Base-by-base conservation (phyloP, 306 rosid genomes). In the Aeschynomene evenia region DNA sequence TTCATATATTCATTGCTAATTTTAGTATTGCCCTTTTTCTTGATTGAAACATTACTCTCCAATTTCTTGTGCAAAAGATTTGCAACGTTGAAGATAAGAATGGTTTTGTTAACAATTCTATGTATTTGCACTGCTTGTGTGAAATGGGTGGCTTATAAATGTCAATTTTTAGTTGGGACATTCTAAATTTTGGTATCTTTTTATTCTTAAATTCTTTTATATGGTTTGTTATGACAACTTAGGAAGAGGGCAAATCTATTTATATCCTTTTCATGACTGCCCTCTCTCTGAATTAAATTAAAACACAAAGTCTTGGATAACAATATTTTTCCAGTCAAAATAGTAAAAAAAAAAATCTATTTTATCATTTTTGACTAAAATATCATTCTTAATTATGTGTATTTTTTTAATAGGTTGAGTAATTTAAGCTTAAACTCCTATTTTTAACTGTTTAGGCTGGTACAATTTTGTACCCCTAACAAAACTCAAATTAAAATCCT, bases 161-260 rank as follows among this genome's bases (percentile, higher is more conserved):
- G 68, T 81, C 81, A 77, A 68, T 81, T 81, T 68, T 73, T 33
- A 22, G 85, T 57, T 81, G 82, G 61, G 48, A 77, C 77, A 40
- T 66, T 21, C 3, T 48, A 48, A n/a, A 5, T 54, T 77, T 29
- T 37, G 22, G 42, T 56, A 64, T 73, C 72, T 61, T 72, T 29
- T 39, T 48, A 8, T 63, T 68, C 37, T 46, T 68, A 66, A 45
- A 37, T 60, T 68, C 3, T 24, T 75, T 55, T 52, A 40, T 42
- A 11, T 56, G 36, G 19, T 15, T 61, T 55, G 64, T 78, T 49
- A 20, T 37, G 52, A 78, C 36, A 43, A 61, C 70, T 61, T 53
- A 66, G 52, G 52, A 39, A 37, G 55, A 34, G 68, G 63, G 2
- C 37, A 43, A 31, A 70, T 71, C 66, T 29, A 33, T 24, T 70